These are phyloP conservation scores for Cryptococcus sp. DNA, from an alignment of 1,284 basidiomycete genomes.

Conservation along the genomic window DNA sequence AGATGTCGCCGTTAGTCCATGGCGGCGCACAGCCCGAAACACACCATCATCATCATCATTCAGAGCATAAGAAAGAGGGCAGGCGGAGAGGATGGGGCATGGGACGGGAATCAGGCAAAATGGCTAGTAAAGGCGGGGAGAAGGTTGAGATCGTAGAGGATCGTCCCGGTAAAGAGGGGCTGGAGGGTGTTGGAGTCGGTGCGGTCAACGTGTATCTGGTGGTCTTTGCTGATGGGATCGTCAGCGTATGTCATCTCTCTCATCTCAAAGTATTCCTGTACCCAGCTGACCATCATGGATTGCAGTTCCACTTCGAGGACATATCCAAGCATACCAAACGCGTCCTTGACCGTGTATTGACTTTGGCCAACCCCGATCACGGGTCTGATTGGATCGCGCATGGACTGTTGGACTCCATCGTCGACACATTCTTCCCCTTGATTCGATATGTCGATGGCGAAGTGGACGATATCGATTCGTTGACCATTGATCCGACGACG, in stretches of 20 bases:
- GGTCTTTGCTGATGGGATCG: slow-evolving; percentile 86
- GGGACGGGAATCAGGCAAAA: slow-evolving; percentile 37
- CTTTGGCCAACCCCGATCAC: slow-evolving; percentile 58
- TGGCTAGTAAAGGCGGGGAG: slow-evolving; percentile 39
- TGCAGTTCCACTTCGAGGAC: slow-evolving; percentile 89
- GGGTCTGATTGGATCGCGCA: slow-evolving; percentile 92
- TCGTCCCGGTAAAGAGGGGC: slow-evolving; percentile 59
- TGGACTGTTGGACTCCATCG: slow-evolving; percentile 87
- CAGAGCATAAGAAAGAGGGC: slow-evolving; percentile 29
- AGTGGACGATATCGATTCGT: slow-evolving; percentile 72
- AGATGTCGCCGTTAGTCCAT: slow-evolving; percentile 3
- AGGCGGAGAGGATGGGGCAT: slow-evolving; percentile 43
- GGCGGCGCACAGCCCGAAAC: slow-evolving; percentile 4
- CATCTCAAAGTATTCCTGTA: too few relatives aligned
- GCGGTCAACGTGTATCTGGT: slow-evolving; percentile 86
- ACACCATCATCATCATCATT: background rate
- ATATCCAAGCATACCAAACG: slow-evolving; percentile 82
- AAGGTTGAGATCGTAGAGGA: slow-evolving; percentile 61
- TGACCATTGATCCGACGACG: slow-evolving; percentile 59
- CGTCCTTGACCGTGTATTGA: slow-evolving; percentile 69
- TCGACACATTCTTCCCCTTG: slow-evolving; percentile 91
- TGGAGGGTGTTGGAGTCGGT: slow-evolving; percentile 65
- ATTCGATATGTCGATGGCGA: slow-evolving; percentile 81
- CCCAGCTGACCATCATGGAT: slow-evolving; percentile 5
- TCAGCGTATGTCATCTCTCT: slow-evolving; percentile 64